Evolutionary conservation across 805 yeast species (phyloP).

Genomic region (Metschnikowia amazonensis): DNA sequence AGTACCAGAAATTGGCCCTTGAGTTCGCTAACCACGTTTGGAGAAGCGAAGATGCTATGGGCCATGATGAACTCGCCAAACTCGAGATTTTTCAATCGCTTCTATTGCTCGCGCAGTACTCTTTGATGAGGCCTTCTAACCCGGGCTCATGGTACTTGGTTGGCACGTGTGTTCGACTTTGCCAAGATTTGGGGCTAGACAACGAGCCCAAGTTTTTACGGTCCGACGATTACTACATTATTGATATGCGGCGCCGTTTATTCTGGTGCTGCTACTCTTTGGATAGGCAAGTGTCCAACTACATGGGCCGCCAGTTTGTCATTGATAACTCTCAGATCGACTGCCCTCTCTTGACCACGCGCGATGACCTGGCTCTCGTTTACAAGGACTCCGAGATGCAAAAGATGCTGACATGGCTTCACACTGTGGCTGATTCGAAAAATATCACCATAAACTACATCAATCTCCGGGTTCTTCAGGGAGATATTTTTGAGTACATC

Average conservation of each 20-base stretch:
- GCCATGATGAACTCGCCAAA: slow-evolving; percentile 6
- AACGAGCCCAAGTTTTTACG: slow-evolving; percentile 7
- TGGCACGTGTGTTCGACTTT: slow-evolving; percentile 16
- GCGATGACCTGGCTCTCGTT: slow-evolving; percentile 8
- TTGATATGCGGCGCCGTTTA: slow-evolving; percentile 10
- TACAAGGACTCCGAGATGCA: neutral
- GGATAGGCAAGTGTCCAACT: slow-evolving; percentile 12
- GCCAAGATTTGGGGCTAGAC: slow-evolving; percentile 18
- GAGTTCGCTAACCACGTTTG: slow-evolving; percentile 13
- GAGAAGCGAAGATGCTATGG: slow-evolving; percentile 4
- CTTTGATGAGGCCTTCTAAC: slow-evolving; percentile 19
- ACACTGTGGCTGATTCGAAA: neutral
- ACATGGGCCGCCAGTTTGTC: slow-evolving; percentile 11
- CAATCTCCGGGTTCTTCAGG: slow-evolving; percentile 10
- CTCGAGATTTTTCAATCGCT: slow-evolving; percentile 18
- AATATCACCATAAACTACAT: slow-evolving; percentile 7
- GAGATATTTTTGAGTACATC: slow-evolving; percentile 8
- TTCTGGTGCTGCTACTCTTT: slow-evolving; percentile 13
- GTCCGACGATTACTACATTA: slow-evolving; percentile 4
- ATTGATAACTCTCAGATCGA: slow-evolving; percentile 9
- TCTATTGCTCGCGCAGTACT: slow-evolving; percentile 17
- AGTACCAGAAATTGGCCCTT: slow-evolving; percentile 13
- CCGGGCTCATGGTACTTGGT: slow-evolving; percentile 21
- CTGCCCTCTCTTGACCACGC: slow-evolving; percentile 7
- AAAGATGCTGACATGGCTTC: neutral